These are phyloP conservation scores for Parathielavia hyrcaniae DNA, from an alignment of 495 filamentous ascomycete genomes.

Conservation along the genomic window DNA sequence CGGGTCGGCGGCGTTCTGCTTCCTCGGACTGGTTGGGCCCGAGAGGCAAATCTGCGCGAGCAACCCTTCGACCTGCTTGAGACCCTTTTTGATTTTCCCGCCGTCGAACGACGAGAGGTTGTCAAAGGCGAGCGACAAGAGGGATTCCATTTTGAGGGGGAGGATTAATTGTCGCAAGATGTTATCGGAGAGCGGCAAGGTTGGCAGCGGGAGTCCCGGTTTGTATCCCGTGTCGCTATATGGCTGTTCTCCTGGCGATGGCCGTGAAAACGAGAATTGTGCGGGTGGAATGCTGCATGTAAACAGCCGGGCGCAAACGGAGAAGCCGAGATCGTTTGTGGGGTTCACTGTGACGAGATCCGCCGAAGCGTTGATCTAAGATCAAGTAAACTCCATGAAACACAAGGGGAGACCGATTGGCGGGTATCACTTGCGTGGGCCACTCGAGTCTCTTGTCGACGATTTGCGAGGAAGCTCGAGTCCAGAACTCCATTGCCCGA, in stretches of 20 bases:
- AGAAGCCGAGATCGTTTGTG: constrained; percentile 8
- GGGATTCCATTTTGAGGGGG: constrained; percentile 65
- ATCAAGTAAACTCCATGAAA: not conserved
- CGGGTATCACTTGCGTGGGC: not conserved
- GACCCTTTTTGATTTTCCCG: constrained; percentile 81
- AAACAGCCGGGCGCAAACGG: constrained; percentile 4
- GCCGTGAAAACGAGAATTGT: not conserved
- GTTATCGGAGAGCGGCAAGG: not conserved
- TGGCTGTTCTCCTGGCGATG: not conserved
- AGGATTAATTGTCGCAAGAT: not conserved
- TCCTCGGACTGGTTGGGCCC: constrained; percentile 36
- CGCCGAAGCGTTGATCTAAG: not conserved
- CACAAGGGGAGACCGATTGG: not conserved
- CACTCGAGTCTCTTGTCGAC: not conserved
- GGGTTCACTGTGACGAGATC: not conserved
- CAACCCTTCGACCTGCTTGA: constrained; percentile 92
- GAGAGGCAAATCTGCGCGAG: constrained; percentile 93
- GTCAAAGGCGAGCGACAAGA: constrained; percentile 90
- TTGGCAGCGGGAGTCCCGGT: constrained; percentile 1
- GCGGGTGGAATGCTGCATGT: not conserved
- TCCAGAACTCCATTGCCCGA: not conserved
- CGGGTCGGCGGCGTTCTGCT: constrained; percentile 21
- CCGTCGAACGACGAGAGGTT: constrained; percentile 91
- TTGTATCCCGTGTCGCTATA: not conserved
- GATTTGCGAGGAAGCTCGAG: not conserved